phyloP scores from a whole-genome alignment of 2,329 filamentous ascomycete species.

The Coniochaeta sp. region DNA sequence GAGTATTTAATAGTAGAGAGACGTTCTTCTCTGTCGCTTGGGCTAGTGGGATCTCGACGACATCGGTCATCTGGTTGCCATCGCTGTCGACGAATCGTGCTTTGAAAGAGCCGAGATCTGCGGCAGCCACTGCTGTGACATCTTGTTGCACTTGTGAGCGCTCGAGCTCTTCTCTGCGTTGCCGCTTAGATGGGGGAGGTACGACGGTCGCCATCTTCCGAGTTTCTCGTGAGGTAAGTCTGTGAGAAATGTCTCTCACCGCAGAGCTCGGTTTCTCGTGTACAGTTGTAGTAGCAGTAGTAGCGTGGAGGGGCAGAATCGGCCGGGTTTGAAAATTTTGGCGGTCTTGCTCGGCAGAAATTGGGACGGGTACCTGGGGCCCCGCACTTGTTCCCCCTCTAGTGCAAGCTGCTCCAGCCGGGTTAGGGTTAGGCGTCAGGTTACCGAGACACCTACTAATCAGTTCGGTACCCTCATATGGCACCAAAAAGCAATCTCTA shows the following conservation, averaged over 20 bases:
- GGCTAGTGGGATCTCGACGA: conserved; percentile 68
- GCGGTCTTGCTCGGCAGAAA: conserved; percentile 17
- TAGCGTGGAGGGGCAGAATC: not conserved
- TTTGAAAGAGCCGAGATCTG: conserved; percentile 68
- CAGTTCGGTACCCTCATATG: too few relatives aligned
- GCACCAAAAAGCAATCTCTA: too few relatives aligned
- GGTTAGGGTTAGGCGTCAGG: too few relatives aligned
- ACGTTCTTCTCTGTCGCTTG: conserved; percentile 87
- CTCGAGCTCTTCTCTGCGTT: conserved; percentile 68
- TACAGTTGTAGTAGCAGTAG: too few relatives aligned
- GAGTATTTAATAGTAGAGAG: conserved; percentile 75
- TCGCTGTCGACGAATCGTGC: conserved; percentile 83
- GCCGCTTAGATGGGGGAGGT: conserved; percentile 55
- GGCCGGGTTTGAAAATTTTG: conserved; percentile 13
- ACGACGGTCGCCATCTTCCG: conserved; percentile 23
- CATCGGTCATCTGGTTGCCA: conserved; percentile 62
- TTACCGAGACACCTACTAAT: too few relatives aligned
- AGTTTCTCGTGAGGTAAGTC: not conserved
- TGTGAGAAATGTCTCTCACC: not conserved
- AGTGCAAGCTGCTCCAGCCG: too few relatives aligned
- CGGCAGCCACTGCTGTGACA: conserved; percentile 58
- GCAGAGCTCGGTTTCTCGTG: not conserved
- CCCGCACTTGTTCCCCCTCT: not conserved
- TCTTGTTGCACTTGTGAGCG: conserved; percentile 69
- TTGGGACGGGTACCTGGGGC: not conserved